These are phyloP conservation scores for Hemileccinum impolitum DNA, from an alignment of 768 basidiomycete species.

Conservation along the genomic window DNA sequence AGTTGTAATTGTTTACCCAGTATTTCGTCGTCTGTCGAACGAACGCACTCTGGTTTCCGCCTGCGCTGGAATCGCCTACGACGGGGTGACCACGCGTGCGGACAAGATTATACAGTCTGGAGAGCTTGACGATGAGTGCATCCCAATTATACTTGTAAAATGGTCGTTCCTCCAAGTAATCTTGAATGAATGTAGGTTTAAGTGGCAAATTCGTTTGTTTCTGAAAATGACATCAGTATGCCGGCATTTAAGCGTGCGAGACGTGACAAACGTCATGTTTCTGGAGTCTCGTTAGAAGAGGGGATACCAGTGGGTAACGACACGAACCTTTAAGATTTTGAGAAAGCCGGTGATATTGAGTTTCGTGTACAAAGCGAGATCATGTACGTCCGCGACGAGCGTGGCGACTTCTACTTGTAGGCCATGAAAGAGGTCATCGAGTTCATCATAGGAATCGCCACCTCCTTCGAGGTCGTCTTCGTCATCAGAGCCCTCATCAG, in stretches of 20 bases:
- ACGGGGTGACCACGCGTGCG: conserved; percentile 94
- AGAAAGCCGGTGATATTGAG: conserved; percentile 98
- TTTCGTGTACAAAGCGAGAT: conserved; percentile 90
- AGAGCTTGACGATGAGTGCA: conserved; percentile 91
- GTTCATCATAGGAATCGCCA: conserved; percentile 61
- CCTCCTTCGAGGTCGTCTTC: conserved; percentile 44
- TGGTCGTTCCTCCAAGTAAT: conserved; percentile 89
- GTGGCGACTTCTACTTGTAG: conserved; percentile 94
- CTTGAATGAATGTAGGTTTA: conserved; percentile 84
- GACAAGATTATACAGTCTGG: conserved; percentile 91
- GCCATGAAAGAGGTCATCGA: conserved; percentile 82
- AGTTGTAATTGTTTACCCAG: conserved; percentile 61
- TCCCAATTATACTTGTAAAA: conserved; percentile 99
- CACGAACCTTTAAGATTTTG: conserved; percentile 87
- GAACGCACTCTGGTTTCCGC: conserved; percentile 94
- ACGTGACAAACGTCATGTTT: conserved; percentile 80
- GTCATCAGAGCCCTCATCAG: conserved; percentile 70
- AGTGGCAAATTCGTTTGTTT: conserved; percentile 88
- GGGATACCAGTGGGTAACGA: not conserved
- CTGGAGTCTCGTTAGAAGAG: conserved; percentile 35
- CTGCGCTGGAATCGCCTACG: conserved; percentile 89
- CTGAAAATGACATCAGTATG: conserved; percentile 38
- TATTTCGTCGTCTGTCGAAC: conserved; percentile 99
- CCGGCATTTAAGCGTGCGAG: not conserved
- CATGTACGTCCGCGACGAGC: conserved; percentile 90